Conservation (phyloP, 2,329 filamentous ascomycete genomes). For the Penicillium sp. region DNA sequence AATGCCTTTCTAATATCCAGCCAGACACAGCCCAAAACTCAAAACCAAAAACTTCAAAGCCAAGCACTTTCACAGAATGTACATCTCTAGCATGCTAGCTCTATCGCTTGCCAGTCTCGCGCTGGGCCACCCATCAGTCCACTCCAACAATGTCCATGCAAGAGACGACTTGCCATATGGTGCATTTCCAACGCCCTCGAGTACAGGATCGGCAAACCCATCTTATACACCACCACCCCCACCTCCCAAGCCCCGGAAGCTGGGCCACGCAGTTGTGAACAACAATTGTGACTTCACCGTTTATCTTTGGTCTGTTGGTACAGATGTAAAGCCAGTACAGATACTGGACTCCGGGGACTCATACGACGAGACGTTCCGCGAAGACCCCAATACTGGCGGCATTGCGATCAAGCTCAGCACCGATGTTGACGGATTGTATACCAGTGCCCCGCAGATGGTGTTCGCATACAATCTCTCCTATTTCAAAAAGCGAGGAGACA, state of each 20-base stretch:
- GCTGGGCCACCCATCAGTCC: slow-evolving; percentile 5
- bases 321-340: slow-evolving; percentile 22
- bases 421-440: slow-evolving; percentile 34
- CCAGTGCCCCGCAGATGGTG: slow-evolving; percentile 38
- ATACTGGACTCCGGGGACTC: slow-evolving; percentile 22
- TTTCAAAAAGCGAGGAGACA: neutral
- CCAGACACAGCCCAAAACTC: neutral
- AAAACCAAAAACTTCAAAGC: neutral
- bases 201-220: neutral
- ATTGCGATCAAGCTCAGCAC: slow-evolving; percentile 47
- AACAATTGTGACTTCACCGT: slow-evolving; percentile 37
- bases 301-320: slow-evolving; percentile 43
- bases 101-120: slow-evolving; percentile 9
- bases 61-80: slow-evolving; percentile 7
- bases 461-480: slow-evolving; percentile 45
- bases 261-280: slow-evolving; percentile 35
- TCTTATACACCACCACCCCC: slow-evolving; percentile 4
- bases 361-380: slow-evolving; percentile 40
- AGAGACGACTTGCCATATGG: slow-evolving; percentile 1
- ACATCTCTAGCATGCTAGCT: slow-evolving; percentile 9
- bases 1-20: neutral
- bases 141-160: neutral
- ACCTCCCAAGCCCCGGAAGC: neutral
- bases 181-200: slow-evolving; percentile 5
- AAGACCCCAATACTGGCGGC: slow-evolving; percentile 38